Conservation (phyloP, 805 yeast species). For the Suhomyces canberraensis region DNA sequence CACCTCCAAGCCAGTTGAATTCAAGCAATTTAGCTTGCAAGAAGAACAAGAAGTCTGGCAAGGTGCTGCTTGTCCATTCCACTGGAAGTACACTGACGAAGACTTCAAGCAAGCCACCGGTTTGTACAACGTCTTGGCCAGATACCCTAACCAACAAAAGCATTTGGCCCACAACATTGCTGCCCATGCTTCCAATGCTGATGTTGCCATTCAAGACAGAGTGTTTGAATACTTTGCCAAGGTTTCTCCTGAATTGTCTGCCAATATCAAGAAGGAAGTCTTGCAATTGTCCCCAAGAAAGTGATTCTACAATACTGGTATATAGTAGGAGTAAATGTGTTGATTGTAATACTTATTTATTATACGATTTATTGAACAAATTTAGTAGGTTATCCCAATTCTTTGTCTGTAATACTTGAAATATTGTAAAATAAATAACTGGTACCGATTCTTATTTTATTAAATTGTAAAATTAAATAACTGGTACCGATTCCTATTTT, state of each 20-base stretch:
- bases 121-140: constrained; percentile 76
- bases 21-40: constrained; percentile 45
- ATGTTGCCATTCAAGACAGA: constrained; percentile 71
- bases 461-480: too few relatives aligned
- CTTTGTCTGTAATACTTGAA: too few relatives aligned
- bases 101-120: constrained; percentile 78
- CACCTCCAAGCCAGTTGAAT: constrained; percentile 52
- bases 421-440: too few relatives aligned
- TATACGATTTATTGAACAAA: not conserved
- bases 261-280: constrained; percentile 61
- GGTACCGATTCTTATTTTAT: too few relatives aligned
- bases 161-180: constrained; percentile 83
- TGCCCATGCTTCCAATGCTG: constrained; percentile 66
- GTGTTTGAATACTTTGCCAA: constrained; percentile 73
- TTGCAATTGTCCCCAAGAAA: constrained; percentile 50
- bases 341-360: not conserved
- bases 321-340: not conserved
- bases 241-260: constrained; percentile 68
- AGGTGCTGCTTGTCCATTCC: constrained; percentile 81
- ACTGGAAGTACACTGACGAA: constrained; percentile 73
- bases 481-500: too few relatives aligned
- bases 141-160: constrained; percentile 77
- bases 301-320: constrained; percentile 11
- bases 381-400: too few relatives aligned
- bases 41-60: constrained; percentile 76